Evolutionary conservation across 2,329 filamentous ascomycete species (phyloP).

Genomic region (Macroventuria anomochaeta): DNA sequence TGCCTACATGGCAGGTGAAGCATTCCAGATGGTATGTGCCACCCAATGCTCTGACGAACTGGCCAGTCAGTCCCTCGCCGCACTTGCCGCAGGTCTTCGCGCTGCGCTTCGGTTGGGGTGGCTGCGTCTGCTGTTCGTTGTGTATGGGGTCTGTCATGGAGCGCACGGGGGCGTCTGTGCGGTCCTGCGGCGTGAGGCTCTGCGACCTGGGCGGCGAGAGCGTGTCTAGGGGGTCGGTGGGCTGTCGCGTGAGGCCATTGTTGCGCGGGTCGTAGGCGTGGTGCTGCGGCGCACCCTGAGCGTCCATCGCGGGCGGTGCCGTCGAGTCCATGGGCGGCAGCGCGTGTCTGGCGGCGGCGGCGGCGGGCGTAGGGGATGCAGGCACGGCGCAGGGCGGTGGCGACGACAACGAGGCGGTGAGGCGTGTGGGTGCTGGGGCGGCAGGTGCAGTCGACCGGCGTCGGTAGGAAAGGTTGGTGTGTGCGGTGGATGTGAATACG

Average conservation of each 20-base stretch:
- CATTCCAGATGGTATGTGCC: conserved; percentile 97
- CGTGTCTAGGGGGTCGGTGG: conserved; percentile 39
- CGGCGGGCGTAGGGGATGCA: conserved; percentile 4
- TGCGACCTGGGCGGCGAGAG: conserved; percentile 24
- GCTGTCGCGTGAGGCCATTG: conserved; percentile 41
- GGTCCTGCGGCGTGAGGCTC: conserved; percentile 33
- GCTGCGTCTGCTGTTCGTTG: conserved; percentile 24
- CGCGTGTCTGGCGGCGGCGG: neutral
- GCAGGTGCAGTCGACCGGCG: neutral
- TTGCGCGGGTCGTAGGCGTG: conserved; percentile 40
- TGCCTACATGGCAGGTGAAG: conserved; percentile 87
- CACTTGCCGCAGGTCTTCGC: conserved; percentile 76
- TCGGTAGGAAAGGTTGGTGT: neutral
- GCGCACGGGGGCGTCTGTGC: conserved; percentile 30
- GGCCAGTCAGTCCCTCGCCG: conserved; percentile 83
- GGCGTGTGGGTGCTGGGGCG: neutral
- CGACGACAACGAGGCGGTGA: conserved; percentile 11
- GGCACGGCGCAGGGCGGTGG: conserved; percentile 26
- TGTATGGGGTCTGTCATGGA: conserved; percentile 41
- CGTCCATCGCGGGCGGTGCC: conserved; percentile 45
- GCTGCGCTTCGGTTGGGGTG: conserved; percentile 39
- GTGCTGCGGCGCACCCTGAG: conserved; percentile 35
- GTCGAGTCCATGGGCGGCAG: conserved; percentile 39
- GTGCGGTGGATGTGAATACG: neutral
- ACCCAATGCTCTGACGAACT: conserved; percentile 92